Base-by-base conservation (phyloP, 1,139 yeast genomes). In the Lodderomyces orthopsilosis region DNA sequence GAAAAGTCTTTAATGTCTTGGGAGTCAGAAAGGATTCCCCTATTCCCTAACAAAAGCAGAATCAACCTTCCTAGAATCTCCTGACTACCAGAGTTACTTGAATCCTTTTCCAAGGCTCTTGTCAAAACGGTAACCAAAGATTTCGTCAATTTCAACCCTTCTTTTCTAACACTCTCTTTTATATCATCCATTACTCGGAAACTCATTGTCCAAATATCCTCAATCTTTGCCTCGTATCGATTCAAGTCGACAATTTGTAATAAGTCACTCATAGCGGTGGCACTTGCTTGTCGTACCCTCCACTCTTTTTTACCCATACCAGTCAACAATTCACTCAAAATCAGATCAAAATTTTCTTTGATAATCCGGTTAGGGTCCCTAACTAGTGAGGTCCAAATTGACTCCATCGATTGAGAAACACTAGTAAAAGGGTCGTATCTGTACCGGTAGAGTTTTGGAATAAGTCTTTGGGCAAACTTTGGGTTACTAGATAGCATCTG, bases 101-200 rank as follows among this genome's bases (percentile, higher is more conserved):
- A 44, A 2, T 57, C 58, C 12, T 57, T 54, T 32, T 75, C 82
- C 14, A 85, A 75, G 32, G 78, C 74, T 38, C 81, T 73, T 1
- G 83, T 79, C 51, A 91, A 68, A 3, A 79, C 71, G 12, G 81
- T 75, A 0, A 95, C 81, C 34, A 93, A 68, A 6, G 78, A 73
- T 50, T 83, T 78, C 0, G 96, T 82, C 27, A 93, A 68, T 38
- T 74, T 77, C 41, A 75, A 65, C 9, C 95, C 98, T 43, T 89
- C 95, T 45, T 79, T 79, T 40, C 98, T 74, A 4, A 93, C 98
- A 65, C 95, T 87, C 40, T 89, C 97, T 59, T 93, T 93, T 46
- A 93, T 89, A 65, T 93, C 98, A 64, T 93, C 98, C 77, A 91
- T 80, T 0, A 81, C 79, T 56, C 98, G 76, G 66, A 93, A 91